Conservation (phyloP, 352 stramenopile species). For the Pythium diclinum region DNA sequence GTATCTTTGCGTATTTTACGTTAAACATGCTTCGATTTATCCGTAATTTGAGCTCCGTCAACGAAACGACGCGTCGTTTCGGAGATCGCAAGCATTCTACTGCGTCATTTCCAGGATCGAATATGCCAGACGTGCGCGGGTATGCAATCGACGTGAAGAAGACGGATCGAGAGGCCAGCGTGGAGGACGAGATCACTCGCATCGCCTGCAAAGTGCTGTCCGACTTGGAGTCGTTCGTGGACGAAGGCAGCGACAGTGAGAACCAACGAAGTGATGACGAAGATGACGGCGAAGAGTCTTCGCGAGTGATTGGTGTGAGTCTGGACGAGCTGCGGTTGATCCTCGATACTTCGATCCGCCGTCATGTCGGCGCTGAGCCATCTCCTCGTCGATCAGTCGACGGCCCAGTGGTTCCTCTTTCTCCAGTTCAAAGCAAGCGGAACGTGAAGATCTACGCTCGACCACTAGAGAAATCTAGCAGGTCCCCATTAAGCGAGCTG, state of each 20-base stretch:
- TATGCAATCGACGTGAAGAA: neutral
- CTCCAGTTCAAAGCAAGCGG: neutral
- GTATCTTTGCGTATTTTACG: neutral
- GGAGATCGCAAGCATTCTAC: neutral
- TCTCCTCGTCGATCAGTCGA: neutral
- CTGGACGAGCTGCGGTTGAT: slow-evolving; percentile 53
- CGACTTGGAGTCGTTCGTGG: slow-evolving; percentile 50
- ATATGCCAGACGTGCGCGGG: neutral
- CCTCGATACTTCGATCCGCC: slow-evolving; percentile 56
- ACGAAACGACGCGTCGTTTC: slow-evolving; percentile 25
- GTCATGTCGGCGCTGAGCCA: slow-evolving; percentile 25
- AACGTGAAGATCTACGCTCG: neutral
- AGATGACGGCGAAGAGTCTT: neutral
- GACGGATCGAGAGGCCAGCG: neutral
- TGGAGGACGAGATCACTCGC: slow-evolving; percentile 18
- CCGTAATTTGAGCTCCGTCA: neutral
- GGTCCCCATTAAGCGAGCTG: slow-evolving; percentile 3
- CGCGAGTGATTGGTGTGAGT: slow-evolving; percentile 7
- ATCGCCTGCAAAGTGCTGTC: slow-evolving; percentile 42
- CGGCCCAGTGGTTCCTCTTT: neutral
- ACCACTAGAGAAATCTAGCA: neutral
- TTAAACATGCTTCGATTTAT: slow-evolving; percentile 1
- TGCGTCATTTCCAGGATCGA: neutral
- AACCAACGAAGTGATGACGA: slow-evolving; percentile 14
- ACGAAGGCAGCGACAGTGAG: slow-evolving; percentile 18